A percentile compares a stretch with the other conserved stretches of the same genome.
Conservation (phyloP, 345 rosid genomes). For the Combretum micranthum region DNA sequence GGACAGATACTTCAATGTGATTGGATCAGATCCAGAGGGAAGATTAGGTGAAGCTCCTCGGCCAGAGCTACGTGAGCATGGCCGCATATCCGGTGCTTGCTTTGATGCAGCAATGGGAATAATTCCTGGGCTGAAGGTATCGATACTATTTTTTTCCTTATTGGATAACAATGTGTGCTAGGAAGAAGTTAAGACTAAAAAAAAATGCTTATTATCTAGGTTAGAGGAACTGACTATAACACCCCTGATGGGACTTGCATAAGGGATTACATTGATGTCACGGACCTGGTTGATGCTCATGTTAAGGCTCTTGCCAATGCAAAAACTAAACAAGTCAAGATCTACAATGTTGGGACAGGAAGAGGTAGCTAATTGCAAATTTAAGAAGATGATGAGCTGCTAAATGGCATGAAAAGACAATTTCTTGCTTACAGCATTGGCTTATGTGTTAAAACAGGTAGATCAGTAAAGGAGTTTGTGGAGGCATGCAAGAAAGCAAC, state of each 20-base stretch:
- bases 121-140: constrained; percentile 74
- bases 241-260: constrained; percentile 91
- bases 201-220: constrained; percentile 23
- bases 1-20: constrained; percentile 91
- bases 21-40: constrained; percentile 95
- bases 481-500: constrained; percentile 97
- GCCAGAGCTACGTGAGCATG: constrained; percentile 97
- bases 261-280: constrained; percentile 96
- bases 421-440: not conserved
- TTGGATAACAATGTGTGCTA: not conserved
- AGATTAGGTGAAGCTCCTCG: constrained; percentile 96
- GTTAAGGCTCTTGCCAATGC: constrained; percentile 89
- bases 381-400: not conserved
- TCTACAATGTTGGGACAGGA: constrained; percentile 97
- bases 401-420: not conserved
- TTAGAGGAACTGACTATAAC: constrained; percentile 90
- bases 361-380: constrained; percentile 29
- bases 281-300: constrained; percentile 96
- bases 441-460: constrained; percentile 32
- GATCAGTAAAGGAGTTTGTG: constrained; percentile 94
- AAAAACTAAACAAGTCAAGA: constrained; percentile 60
- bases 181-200: not conserved
- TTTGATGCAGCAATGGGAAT: constrained; percentile 98
- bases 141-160: not conserved
- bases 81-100: constrained; percentile 95